A percentile compares a stretch with the other conserved stretches of the same genome.
Conservation (phyloP, 345 rosid genomes). For the Passiflora organensis region DNA sequence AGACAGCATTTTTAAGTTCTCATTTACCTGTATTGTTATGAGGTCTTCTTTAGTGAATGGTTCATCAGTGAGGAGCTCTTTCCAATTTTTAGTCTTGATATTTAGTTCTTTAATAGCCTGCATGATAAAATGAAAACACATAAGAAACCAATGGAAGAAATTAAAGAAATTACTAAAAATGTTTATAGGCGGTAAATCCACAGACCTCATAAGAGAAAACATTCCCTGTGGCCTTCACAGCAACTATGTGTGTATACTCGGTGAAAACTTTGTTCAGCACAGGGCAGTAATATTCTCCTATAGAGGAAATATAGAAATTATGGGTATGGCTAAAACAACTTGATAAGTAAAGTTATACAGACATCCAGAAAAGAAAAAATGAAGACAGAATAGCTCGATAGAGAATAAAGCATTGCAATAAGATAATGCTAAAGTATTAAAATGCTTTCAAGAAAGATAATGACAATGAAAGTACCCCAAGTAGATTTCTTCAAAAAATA, state of each 20-base stretch:
- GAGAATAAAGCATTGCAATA: background rate
- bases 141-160: conserved; percentile 6
- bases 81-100: conserved; percentile 91
- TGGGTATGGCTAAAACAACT: too few relatives aligned
- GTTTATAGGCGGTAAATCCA: conserved; percentile 6
- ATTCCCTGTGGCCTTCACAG: conserved; percentile 85
- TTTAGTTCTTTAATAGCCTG: conserved; percentile 90
- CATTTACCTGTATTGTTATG: conserved; percentile 69
- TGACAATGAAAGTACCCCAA: too few relatives aligned
- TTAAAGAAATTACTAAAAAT: conserved; percentile 5
- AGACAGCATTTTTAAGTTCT: conserved; percentile 1
- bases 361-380: too few relatives aligned
- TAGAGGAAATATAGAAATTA: conserved; percentile 9
- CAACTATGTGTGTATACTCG: conserved; percentile 83
- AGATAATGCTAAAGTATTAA: background rate
- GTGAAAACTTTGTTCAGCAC: conserved; percentile 91
- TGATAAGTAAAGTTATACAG: too few relatives aligned
- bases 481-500: too few relatives aligned
- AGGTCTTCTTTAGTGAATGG: conserved; percentile 75
- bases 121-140: background rate
- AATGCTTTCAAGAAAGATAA: background rate
- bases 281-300: conserved; percentile 89
- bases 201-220: conserved; percentile 85
- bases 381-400: background rate
- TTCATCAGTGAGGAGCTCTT: conserved; percentile 82